Base-by-base conservation (phyloP, 306 rosid species). In the Cucumis cinereus region DNA sequence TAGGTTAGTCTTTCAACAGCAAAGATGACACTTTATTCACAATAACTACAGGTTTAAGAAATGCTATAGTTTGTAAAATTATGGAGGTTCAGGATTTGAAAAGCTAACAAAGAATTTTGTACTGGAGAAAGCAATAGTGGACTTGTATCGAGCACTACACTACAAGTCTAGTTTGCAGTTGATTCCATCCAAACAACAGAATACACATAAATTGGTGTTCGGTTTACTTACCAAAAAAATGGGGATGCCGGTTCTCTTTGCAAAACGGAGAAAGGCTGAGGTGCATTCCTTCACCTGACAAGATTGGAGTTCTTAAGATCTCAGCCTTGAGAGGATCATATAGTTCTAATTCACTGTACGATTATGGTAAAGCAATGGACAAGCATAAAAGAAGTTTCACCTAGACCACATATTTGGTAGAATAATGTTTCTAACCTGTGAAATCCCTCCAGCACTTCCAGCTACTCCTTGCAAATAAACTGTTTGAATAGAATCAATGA, bases 201-300 rank as follows among this genome's bases (percentile, higher is more conserved):
- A 66, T n/a, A 40, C 30, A 74, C 17, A 12, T 74, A 15, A 52
- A 74, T 54, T 22, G 6, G 69, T 61, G 61, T 33, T 36, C 53
- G 38, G 61, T 47, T 59, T 38, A 52, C 91, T 86, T 79, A 94
- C 98, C 97, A 94, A 80, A 47, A 94, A 78, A 73, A 94, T 85
- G 15, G 98, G 90, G 69, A 90, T 82, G 59, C 88, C 85, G 23
- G 96, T 94, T 49, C 73, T 88, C 90, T 94, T 91, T 7, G 97
- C 92, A 86, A 88, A 91, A 70, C 86, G 88, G 84, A 91, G 90
- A 90, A 94, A 80, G 76, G 96, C 90, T 17, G 90, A 78, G 22
- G 96, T 90, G 77, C 98, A 94, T 85, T 94, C 98, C 86, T 87
- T 94, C 79, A 94, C 91, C 98, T 93, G 87, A 58, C 75, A 88